phyloP scores from a whole-genome alignment of 2,329 filamentous ascomycete species.

The Ceratocystis albifundus region DNA sequence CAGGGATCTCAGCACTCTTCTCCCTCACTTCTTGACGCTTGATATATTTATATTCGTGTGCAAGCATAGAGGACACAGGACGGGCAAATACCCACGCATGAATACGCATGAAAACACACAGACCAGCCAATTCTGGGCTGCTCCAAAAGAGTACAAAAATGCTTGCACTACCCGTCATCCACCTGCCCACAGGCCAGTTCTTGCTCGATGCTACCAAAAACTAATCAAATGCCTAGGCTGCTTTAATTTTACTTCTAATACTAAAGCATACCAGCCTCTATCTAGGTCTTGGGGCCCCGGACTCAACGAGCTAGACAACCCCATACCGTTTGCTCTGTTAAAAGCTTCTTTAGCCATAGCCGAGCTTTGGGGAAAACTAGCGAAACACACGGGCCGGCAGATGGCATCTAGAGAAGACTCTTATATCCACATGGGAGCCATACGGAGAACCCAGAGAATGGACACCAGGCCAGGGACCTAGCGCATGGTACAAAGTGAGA shows the following conservation, averaged over 20 bases:
- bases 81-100: not conserved
- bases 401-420: not conserved
- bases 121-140: not conserved
- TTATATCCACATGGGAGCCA: not conserved
- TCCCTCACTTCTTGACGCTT: no score
- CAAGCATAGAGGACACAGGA: not conserved
- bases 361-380: not conserved
- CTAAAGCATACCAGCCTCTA: not conserved
- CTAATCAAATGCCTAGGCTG: not conserved
- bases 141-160: not conserved
- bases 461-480: not conserved
- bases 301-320: not conserved
- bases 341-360: not conserved
- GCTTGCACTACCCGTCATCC: not conserved
- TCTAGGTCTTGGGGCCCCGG: not conserved
- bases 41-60: not conserved
- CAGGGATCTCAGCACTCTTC: no score
- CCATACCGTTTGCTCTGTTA: not conserved
- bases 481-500: not conserved
- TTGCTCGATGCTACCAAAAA: not conserved
- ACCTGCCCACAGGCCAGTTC: not conserved
- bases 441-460: not conserved
- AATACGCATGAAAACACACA: not conserved
- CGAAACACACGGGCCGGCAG: not conserved
- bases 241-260: no score